Percentiles rank a stretch among this genome's conserved stretches.
Conservation (phyloP, 2,329 filamentous ascomycete species). For the Orbilia oligospora region DNA sequence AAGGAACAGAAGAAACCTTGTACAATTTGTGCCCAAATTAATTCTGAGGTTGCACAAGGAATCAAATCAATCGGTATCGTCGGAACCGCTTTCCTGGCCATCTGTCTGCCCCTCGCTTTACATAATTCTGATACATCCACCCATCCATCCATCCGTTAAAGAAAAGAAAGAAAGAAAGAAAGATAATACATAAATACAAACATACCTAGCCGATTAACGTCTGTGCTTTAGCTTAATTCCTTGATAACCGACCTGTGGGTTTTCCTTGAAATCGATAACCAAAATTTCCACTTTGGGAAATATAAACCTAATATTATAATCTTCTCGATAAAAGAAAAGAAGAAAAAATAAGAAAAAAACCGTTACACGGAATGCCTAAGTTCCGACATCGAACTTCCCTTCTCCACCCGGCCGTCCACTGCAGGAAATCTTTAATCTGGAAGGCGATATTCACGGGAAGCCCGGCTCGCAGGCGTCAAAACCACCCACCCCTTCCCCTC, state of each 20-base stretch:
- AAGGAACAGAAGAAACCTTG: no score
- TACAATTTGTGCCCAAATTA: conserved; percentile 16
- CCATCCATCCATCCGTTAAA: background rate
- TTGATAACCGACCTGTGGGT: background rate
- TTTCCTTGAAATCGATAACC: background rate
- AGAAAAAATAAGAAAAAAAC: conserved; percentile 19
- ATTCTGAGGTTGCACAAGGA: conserved; percentile 54
- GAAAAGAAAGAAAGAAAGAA: background rate
- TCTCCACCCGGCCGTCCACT: conserved; percentile 8
- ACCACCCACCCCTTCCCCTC: background rate
- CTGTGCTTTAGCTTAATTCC: background rate
- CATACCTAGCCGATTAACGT: no score
- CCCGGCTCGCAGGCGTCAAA: conserved; percentile 37
- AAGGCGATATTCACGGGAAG: conserved; percentile 31
- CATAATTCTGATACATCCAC: no score
- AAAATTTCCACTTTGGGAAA: background rate
- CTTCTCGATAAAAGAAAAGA: background rate
- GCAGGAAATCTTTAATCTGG: conserved; percentile 19
- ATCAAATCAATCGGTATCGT: conserved; percentile 29
- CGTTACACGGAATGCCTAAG: conserved; percentile 10
- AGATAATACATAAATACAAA: no score
- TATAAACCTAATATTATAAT: background rate
- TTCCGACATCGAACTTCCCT: conserved; percentile 17
- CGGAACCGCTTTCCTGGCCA: conserved; percentile 53
- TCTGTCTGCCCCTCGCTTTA: conserved; percentile 9